Percentiles rank a stretch among this genome's conserved stretches.
Evolutionary conservation across 2,329 filamentous ascomycete genomes (phyloP).

Genomic region (Calonectria pauciramosa): DNA sequence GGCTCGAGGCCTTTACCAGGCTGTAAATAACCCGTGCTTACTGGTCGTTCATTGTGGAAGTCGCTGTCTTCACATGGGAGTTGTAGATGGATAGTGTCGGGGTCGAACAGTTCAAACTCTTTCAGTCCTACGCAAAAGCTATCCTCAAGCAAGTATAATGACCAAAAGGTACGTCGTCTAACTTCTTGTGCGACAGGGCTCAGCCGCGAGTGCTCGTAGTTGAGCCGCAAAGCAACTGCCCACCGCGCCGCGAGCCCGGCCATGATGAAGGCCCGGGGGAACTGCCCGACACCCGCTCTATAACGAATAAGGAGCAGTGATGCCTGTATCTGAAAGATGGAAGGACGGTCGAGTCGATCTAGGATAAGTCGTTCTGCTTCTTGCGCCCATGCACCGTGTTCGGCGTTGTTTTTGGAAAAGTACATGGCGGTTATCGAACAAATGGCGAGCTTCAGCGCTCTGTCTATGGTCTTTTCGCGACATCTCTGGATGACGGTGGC

Average conservation of each 20-base stretch:
- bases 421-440: slow-evolving; percentile 44
- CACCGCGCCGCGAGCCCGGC: slow-evolving; percentile 43
- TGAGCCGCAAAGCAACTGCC: slow-evolving; percentile 45
- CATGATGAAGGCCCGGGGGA: slow-evolving; percentile 46
- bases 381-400: slow-evolving; percentile 39
- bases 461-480: slow-evolving; percentile 42
- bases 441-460: slow-evolving; percentile 40
- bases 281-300: slow-evolving; percentile 42
- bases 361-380: slow-evolving; percentile 43
- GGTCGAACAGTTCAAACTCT: slow-evolving; percentile 45
- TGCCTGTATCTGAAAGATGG: slow-evolving; percentile 46
- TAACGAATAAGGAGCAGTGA: slow-evolving; percentile 45
- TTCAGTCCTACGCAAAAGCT: slow-evolving; percentile 46
- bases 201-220: slow-evolving; percentile 44
- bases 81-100: slow-evolving; percentile 43
- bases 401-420: slow-evolving; percentile 32
- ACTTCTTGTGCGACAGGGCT: slow-evolving; percentile 43
- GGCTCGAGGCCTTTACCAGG: slow-evolving; percentile 44
- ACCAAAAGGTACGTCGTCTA: slow-evolving; percentile 44
- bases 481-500: slow-evolving; percentile 44
- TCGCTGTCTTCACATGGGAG: slow-evolving; percentile 43
- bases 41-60: slow-evolving; percentile 37
- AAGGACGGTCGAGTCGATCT: slow-evolving; percentile 42
- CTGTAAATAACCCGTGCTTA: slow-evolving; percentile 43
- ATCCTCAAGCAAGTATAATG: slow-evolving; percentile 43